phyloP scores from a whole-genome alignment of 768 basidiomycete genomes.

The Leccinum sublutescens region DNA sequence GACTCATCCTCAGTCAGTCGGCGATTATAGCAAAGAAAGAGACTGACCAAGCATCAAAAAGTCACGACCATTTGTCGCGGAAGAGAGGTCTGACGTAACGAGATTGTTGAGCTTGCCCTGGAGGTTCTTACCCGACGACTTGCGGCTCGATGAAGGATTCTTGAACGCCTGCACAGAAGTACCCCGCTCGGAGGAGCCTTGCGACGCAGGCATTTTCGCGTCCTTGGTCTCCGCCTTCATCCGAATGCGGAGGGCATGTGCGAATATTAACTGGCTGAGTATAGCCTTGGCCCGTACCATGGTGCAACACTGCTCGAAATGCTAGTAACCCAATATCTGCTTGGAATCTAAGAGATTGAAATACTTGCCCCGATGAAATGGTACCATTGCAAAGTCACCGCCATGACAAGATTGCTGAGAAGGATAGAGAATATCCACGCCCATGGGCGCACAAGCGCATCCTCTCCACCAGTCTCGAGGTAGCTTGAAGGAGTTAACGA shows the following conservation, averaged over 20 bases:
- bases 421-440: conserved; percentile 1
- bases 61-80: conserved; percentile 1
- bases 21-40: too few relatives aligned
- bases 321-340: neutral
- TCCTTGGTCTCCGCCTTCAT: neutral
- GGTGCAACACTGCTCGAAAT: neutral
- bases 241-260: conserved; percentile 2
- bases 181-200: neutral
- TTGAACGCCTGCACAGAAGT: neutral
- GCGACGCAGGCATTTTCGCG: neutral
- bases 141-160: neutral
- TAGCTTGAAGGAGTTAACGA: neutral
- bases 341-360: neutral
- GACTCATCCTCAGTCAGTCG: neutral
- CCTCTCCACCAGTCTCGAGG: conserved; percentile 1
- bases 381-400: conserved; percentile 3
- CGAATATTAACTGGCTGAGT: conserved; percentile 2
- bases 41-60: conserved; percentile 1
- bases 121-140: neutral
- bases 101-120: conserved; percentile 4
- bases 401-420: neutral
- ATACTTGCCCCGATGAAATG: neutral
- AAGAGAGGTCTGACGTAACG: conserved; percentile 1
- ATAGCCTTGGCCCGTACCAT: conserved; percentile 3
- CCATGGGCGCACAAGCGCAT: conserved; percentile 1